Evolutionary conservation across 345 rosid genomes (phyloP).

Genomic region (Eucalyptus dawsonii): DNA sequence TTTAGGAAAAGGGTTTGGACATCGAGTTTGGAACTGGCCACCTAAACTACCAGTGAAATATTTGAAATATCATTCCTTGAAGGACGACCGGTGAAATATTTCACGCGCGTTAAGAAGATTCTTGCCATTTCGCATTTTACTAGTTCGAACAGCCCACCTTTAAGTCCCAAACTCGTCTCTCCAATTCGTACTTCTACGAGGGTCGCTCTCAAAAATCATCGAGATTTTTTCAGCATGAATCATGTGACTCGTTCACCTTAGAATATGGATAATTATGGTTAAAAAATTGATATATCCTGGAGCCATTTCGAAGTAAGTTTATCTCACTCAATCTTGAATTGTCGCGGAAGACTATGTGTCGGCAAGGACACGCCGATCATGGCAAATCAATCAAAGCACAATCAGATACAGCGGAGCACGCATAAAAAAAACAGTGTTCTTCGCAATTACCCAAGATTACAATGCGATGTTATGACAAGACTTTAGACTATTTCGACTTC

Average conservation of each 20-base stretch:
- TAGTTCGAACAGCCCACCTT: background rate
- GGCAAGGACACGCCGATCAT: background rate
- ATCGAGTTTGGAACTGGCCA: background rate
- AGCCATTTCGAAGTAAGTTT: background rate
- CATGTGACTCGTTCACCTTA: background rate
- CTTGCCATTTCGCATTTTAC: background rate
- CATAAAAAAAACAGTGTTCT: background rate
- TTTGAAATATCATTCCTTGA: background rate
- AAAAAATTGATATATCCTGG: background rate
- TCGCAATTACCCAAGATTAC: background rate
- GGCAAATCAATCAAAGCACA: background rate
- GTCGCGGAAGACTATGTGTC: background rate
- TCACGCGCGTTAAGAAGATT: background rate
- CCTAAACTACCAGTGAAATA: too few relatives aligned
- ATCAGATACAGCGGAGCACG: background rate
- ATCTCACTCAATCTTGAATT: background rate
- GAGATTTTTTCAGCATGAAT: background rate
- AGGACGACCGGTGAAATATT: background rate
- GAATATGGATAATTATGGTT: background rate
- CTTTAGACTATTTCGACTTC: background rate
- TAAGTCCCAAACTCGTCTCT: background rate
- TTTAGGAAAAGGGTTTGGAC: background rate
- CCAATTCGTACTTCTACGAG: background rate
- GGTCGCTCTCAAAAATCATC: background rate
- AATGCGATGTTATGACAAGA: background rate